Evolutionary conservation across 2,329 filamentous ascomycete species (phyloP), one percentile per base, ranked within the genome.

Genomic region (Colletotrichum sp.): DNA sequence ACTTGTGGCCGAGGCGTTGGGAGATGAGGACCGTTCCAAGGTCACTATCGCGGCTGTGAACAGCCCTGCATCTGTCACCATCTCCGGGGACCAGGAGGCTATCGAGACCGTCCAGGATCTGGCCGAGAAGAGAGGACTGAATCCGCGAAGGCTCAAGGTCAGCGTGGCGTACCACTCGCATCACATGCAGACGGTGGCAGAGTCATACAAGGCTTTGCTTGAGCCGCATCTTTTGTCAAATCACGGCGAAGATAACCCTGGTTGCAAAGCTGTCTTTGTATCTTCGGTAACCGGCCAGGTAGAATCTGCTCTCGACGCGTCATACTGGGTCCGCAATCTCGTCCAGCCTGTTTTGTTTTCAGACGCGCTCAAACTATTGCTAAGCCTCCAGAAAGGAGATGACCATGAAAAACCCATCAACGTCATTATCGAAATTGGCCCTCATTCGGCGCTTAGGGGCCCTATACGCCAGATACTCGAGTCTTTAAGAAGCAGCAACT

Each of bases 381-480:
- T 36, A 63, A 55, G 39, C 28, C 15, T 55, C 48, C 36, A 28
- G 16, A 21, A 32, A 24, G 39, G 39, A n/a, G 39, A n/a, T 24
- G n/a, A 34, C 3, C 24, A 52, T 24, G 59, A 67, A 16, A 28
- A 57, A 6, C 48, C 73, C 66, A 79, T n/a, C 39, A n/a, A 78
- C 81, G 79, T 87, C 10, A 81, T 88, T 15, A 77, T 90, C 18
- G 88, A 90, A 79, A 79, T 90, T 13, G 88, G 88, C 0, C 88
- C 88, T 1, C 88, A 90, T 77, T 83, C 87, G 7, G 88, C 87
- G 3, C 82, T 90, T 3, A 84, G 87, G 65, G 88, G 88, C 0
- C 88, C 88, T 1, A 83, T 89, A 71, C 87, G 88, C 79, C 87
- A 89, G 79, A 88, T 88, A 18, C 79, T 89, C 26, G 88, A 88